Conservation (phyloP, 805 yeast species). For the Sugiyamaella valdiviana region DNA sequence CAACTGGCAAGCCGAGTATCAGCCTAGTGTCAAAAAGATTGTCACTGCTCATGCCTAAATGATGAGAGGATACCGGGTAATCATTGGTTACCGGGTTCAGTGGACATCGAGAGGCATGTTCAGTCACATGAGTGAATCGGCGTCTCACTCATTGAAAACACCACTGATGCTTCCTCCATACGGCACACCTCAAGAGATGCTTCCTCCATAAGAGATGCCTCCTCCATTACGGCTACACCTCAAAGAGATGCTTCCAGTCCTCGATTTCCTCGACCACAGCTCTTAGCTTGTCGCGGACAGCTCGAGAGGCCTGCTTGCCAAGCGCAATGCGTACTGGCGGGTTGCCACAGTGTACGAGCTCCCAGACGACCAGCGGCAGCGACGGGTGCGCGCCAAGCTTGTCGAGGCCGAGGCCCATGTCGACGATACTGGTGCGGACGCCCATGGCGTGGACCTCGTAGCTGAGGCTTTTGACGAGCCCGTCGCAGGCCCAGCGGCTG, state of each 20-base stretch:
- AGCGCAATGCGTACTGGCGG: conserved; percentile 28
- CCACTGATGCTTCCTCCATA: too few relatives aligned
- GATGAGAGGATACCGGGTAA: too few relatives aligned
- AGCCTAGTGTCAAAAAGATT: too few relatives aligned
- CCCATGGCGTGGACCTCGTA: conserved; percentile 23
- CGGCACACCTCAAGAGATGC: not conserved
- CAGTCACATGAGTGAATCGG: too few relatives aligned
- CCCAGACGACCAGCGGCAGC: conserved; percentile 23
- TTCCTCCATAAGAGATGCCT: not conserved
- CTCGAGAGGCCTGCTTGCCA: conserved; percentile 26
- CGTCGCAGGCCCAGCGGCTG: conserved; percentile 31
- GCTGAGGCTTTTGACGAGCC: conserved; percentile 28
- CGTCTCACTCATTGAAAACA: too few relatives aligned
- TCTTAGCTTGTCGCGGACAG: conserved; percentile 27
- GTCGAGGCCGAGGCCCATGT: conserved; percentile 16
- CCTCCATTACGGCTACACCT: conserved; percentile 1
- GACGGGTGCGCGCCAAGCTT: conserved; percentile 11
- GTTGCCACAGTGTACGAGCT: conserved; percentile 23
- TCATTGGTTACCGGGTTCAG: too few relatives aligned
- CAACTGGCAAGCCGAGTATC: too few relatives aligned
- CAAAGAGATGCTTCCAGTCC: conserved; percentile 33
- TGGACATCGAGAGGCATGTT: too few relatives aligned
- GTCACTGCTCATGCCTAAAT: too few relatives aligned
- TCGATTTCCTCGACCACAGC: conserved; percentile 32
- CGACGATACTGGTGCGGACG: conserved; percentile 14